These are phyloP conservation scores for Aspergillus texensis DNA, from an alignment of 2,329 filamentous ascomycete species.

Conservation along the genomic window DNA sequence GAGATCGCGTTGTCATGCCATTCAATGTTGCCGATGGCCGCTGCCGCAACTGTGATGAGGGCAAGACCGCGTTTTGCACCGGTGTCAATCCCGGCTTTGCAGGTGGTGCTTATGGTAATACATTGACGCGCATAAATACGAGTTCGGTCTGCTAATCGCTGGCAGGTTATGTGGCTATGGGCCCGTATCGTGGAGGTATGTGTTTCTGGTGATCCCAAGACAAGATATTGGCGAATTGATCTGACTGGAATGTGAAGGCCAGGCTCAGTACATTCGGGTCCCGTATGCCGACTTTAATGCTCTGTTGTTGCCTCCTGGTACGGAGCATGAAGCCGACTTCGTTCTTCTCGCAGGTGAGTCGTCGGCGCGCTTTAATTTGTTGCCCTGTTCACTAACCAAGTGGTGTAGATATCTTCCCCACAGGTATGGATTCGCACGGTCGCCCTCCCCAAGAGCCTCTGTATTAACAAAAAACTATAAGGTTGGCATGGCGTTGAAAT, in stretches of 20 bases:
- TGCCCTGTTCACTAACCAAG: neutral
- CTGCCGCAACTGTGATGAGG: slow-evolving; percentile 67
- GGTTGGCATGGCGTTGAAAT: slow-evolving; percentile 39
- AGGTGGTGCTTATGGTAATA: slow-evolving; percentile 59
- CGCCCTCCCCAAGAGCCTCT: neutral
- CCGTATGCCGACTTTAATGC: slow-evolving; percentile 71
- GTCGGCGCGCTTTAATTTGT: neutral
- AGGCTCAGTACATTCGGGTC: slow-evolving; percentile 66
- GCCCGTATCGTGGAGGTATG: slow-evolving; percentile 52
- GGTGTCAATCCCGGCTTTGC: slow-evolving; percentile 65
- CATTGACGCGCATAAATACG: neutral
- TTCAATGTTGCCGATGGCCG: slow-evolving; percentile 68
- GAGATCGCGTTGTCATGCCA: slow-evolving; percentile 66
- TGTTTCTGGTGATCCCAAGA: neutral
- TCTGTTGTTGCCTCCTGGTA: slow-evolving; percentile 62
- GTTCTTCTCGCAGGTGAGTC: slow-evolving; percentile 48
- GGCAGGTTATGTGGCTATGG: slow-evolving; percentile 49
- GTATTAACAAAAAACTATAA: neutral
- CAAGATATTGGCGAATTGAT: neutral
- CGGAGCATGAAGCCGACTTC: slow-evolving; percentile 58
- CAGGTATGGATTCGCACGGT: slow-evolving; percentile 11
- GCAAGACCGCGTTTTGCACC: slow-evolving; percentile 66
- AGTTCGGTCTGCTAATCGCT: neutral
- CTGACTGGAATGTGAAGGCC: slow-evolving; percentile 28
- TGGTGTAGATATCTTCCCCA: slow-evolving; percentile 25